Evolutionary conservation across 345 rosid genomes (phyloP).

Genomic region (Lenwebbia sp.): DNA sequence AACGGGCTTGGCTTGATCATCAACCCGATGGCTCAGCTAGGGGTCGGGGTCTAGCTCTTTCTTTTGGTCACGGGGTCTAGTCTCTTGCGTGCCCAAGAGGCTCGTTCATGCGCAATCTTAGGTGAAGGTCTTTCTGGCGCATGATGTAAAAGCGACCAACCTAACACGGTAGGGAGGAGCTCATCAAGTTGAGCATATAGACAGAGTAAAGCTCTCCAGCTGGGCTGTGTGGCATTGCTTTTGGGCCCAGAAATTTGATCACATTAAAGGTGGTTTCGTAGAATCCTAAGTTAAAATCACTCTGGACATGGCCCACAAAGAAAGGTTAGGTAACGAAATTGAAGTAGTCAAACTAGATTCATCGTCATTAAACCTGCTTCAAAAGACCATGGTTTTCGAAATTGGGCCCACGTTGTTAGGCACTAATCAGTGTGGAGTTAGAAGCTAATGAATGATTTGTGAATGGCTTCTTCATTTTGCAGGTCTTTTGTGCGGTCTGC

Average conservation of each 20-base stretch:
- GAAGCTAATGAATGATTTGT: background rate
- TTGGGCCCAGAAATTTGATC: background rate
- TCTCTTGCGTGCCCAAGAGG: background rate
- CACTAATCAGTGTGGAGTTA: background rate
- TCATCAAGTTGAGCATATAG: background rate
- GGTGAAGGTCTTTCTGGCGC: background rate
- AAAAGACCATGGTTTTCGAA: background rate
- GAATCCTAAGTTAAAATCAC: background rate
- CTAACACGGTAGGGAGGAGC: background rate
- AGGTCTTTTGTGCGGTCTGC: slow-evolving; percentile 21
- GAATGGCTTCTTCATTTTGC: slow-evolving; percentile 1
- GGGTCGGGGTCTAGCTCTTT: background rate
- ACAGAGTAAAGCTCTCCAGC: too few relatives aligned
- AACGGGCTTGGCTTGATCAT: background rate
- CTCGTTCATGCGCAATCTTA: background rate
- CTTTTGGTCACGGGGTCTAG: background rate
- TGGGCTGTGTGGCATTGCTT: too few relatives aligned
- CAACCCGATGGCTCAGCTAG: background rate
- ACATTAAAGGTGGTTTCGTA: background rate
- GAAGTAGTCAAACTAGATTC: background rate
- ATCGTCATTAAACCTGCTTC: background rate
- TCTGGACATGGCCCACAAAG: background rate
- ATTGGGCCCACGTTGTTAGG: background rate
- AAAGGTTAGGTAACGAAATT: background rate
- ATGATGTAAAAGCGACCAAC: background rate